These are phyloP conservation scores for Sordariomycetes sp. DNA, from an alignment of 2,329 filamentous ascomycete genomes.

Conservation along the genomic window DNA sequence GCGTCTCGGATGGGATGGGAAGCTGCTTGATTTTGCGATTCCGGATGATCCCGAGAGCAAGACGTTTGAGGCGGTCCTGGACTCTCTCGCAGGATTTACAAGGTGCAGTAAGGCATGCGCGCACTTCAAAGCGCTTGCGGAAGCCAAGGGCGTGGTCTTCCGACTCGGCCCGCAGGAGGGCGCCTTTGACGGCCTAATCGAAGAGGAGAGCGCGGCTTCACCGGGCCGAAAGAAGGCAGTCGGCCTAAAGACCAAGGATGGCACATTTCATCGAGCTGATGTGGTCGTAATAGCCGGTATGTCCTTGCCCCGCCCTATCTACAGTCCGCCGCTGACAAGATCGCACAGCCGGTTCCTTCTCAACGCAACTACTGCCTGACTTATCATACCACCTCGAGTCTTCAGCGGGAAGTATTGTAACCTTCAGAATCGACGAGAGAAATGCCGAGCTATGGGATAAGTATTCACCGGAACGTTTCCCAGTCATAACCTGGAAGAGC, in stretches of 20 bases:
- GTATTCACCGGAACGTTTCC: slow-evolving; percentile 19
- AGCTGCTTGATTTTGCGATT: slow-evolving; percentile 14
- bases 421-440: slow-evolving; percentile 14
- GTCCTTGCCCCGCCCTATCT: too few species aligned
- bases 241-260: background rate
- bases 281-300: background rate
- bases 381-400: slow-evolving; percentile 18
- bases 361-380: slow-evolving; percentile 17
- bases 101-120: slow-evolving; percentile 13
- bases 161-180: background rate
- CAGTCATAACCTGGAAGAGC: slow-evolving; percentile 20
- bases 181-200: background rate
- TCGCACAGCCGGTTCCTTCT: slow-evolving; percentile 18
- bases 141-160: background rate
- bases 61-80: slow-evolving; percentile 13
- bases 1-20: slow-evolving; percentile 10
- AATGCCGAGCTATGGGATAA: slow-evolving; percentile 17
- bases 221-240: background rate
- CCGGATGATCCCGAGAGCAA: slow-evolving; percentile 4
- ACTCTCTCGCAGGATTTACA: slow-evolving; percentile 13
- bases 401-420: slow-evolving; percentile 17
- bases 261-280: background rate
- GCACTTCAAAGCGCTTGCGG: slow-evolving; percentile 10
- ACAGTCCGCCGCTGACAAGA: background rate
- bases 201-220: background rate